phyloP scores from a whole-genome alignment of 2,329 filamentous ascomycete genomes.

The Arthrobotrys conoides region DNA sequence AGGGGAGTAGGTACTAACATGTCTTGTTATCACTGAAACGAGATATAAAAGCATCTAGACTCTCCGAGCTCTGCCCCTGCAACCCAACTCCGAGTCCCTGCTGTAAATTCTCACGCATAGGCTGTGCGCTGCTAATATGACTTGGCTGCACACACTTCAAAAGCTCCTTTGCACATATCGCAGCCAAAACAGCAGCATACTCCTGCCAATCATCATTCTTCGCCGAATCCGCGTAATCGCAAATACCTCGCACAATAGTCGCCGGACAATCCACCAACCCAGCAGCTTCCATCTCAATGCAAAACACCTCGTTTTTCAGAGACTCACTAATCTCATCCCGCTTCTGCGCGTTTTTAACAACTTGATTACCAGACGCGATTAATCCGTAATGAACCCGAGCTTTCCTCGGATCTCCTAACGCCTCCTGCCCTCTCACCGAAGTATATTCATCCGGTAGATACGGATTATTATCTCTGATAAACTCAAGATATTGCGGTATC shows the following conservation, averaged over 20 bases:
- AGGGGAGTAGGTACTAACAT: background rate
- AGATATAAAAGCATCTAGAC: background rate
- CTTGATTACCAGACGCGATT: slow-evolving; percentile 19
- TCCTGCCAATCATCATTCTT: slow-evolving; percentile 25
- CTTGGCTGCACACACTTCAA: slow-evolving; percentile 23
- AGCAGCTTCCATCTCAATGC: slow-evolving; percentile 30
- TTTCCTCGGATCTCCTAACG: background rate
- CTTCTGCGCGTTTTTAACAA: slow-evolving; percentile 2
- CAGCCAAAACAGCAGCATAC: slow-evolving; percentile 11
- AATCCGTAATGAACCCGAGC: slow-evolving; percentile 12
- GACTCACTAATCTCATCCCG: background rate
- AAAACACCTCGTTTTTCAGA: background rate
- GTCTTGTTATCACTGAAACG: background rate
- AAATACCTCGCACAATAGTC: slow-evolving; percentile 18
- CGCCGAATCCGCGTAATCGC: background rate
- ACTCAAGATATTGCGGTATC: slow-evolving; percentile 11
- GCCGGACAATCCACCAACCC: background rate
- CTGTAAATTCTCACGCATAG: background rate
- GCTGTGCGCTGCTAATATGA: background rate
- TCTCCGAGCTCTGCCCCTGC: no score
- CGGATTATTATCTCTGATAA: background rate
- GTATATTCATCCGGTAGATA: background rate
- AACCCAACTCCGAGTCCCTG: background rate
- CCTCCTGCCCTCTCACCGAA: background rate
- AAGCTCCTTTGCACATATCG: slow-evolving; percentile 20